Evolutionary conservation across 1,284 basidiomycete genomes (phyloP).

Genomic region (Apiotrichum mycotoxinovorans): DNA sequence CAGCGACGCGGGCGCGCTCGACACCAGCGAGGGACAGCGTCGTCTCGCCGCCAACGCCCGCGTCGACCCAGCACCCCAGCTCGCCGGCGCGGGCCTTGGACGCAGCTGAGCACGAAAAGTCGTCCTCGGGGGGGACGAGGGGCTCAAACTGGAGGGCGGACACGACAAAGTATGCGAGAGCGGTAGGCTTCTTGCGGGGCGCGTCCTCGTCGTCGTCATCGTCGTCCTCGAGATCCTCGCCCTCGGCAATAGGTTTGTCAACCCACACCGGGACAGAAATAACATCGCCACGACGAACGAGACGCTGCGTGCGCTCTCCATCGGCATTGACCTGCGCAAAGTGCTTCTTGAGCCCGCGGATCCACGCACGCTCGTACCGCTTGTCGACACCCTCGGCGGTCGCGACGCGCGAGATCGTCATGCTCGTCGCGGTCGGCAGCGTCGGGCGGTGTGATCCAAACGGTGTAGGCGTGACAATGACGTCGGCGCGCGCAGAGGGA

Average conservation of each 20-base stretch:
- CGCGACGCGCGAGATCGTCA: constrained; percentile 79
- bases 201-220: constrained; percentile 27
- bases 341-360: constrained; percentile 64
- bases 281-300: constrained; percentile 77
- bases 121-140: constrained; percentile 44
- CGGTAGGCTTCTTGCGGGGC: constrained; percentile 36
- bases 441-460: constrained; percentile 54
- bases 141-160: constrained; percentile 69
- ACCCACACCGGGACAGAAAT: constrained; percentile 68
- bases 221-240: constrained; percentile 45
- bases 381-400: constrained; percentile 74
- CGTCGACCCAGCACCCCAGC: constrained; percentile 82
- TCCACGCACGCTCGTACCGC: constrained; percentile 66
- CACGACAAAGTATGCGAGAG: constrained; percentile 69
- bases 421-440: constrained; percentile 66
- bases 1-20: constrained; percentile 32
- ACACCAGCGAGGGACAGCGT: constrained; percentile 54
- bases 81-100: constrained; percentile 57
- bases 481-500: constrained; percentile 10
- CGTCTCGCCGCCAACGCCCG: constrained; percentile 60
- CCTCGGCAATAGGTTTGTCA: constrained; percentile 50
- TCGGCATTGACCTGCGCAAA: constrained; percentile 55
- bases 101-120: constrained; percentile 50
- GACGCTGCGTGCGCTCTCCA: constrained; percentile 44
- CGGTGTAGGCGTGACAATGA: constrained; percentile 45